Percentiles rank a stretch among this genome's conserved stretches.
These are phyloP conservation scores for Monilinia polystroma DNA, from an alignment of 2,329 filamentous ascomycete species.

Conservation along the genomic window DNA sequence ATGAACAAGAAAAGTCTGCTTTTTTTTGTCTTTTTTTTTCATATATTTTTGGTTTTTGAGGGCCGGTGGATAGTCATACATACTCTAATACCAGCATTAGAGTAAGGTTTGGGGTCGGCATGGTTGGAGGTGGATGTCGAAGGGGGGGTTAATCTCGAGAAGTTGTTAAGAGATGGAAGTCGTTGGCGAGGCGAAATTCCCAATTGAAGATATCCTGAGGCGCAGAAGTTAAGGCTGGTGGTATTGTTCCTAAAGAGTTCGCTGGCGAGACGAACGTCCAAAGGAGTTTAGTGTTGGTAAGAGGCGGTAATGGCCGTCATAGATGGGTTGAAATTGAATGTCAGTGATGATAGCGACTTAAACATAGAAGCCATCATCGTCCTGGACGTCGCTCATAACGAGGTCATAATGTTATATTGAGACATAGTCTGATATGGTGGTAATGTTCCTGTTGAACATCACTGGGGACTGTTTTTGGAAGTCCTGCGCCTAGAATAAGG, in stretches of 20 bases:
- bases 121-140: neutral
- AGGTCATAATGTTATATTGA: neutral
- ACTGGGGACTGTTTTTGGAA: neutral
- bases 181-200: neutral
- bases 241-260: neutral
- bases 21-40: neutral
- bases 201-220: too few species aligned
- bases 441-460: neutral
- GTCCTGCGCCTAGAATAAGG: neutral
- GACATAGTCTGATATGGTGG: neutral
- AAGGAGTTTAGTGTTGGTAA: neutral
- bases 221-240: neutral
- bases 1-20: neutral
- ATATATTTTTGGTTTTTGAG: neutral
- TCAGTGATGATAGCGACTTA: neutral
- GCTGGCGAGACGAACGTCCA: neutral
- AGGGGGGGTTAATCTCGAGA: too few species aligned
- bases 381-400: neutral
- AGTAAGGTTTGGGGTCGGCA: neutral
- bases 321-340: neutral
- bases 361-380: neutral
- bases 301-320: neutral
- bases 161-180: neutral
- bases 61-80: neutral
- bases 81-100: neutral